Base-by-base conservation (phyloP, 768 basidiomycete genomes). In the Russula virescens region DNA sequence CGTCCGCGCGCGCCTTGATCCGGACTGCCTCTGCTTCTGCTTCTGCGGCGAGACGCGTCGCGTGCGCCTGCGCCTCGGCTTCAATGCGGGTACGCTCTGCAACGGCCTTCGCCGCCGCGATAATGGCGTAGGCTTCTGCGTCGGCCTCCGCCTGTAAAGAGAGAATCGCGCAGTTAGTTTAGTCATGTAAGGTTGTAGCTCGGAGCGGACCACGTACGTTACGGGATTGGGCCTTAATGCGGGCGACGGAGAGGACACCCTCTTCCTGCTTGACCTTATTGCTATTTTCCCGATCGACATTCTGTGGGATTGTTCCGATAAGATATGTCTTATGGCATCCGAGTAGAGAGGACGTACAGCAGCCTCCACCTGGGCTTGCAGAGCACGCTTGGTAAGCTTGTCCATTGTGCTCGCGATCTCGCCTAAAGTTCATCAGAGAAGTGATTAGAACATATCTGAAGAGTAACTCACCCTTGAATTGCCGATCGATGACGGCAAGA, bases 221-320 rank as follows among this genome's bases (percentile, higher is more conserved):
- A 48, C 78, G 81, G 6, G 83, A 65, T 71, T 88, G 80, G 1
- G 87, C 88, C 69, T 85, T 88, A 76, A 92, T 89, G 48, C 81
- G 83, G 19, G 89, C 85, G 13, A 92, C 91, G 11, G 85, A 76
- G 53, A 92, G 79, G 18, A 86, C 79, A 67, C 90, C 91, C 73
- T 93, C 84, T 72, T 92, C 88, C 68, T 89, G 86, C 74, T 91
- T 92, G 69, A 91, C 86, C 71, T 87, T 87, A 75, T 92, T 93
- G 75, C 86, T 87, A 70, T 93, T 93, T 74, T 92, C 91, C 59
- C 90, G 77, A 73, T 91, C 89, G 55, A 91, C 89, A 64, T 92
- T 91, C 87, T 88, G 66, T 40, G 14, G 58, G 1, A 38, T n/a
- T 23, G 8, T 60, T 26, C 18, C 54, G 55, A 9, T n/a, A 40